Conservation (phyloP, 2,329 filamentous ascomycete genomes). For the Alternaria hordeiaustralica region DNA sequence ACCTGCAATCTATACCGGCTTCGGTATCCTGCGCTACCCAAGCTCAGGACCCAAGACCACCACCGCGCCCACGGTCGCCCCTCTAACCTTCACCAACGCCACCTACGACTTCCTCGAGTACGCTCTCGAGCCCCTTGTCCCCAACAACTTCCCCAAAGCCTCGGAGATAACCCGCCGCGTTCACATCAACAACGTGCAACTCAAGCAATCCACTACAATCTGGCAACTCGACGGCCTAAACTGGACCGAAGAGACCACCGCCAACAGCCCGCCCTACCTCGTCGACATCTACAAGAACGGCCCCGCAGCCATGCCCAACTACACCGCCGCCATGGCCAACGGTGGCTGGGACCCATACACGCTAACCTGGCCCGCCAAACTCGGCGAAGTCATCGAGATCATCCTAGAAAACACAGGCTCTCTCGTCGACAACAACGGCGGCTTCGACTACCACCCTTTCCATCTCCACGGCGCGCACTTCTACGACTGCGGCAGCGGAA, state of each 20-base stretch:
- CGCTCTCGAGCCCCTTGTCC: conserved; percentile 41
- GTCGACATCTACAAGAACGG: conserved; percentile 61
- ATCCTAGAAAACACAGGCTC: conserved; percentile 53
- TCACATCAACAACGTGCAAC: conserved; percentile 36
- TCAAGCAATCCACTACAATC: conserved; percentile 21
- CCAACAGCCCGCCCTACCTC: conserved; percentile 54
- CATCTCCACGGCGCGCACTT: conserved; percentile 63
- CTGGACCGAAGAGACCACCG: conserved; percentile 21
- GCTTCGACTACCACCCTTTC: conserved; percentile 56
- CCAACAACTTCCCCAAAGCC: conserved; percentile 42
- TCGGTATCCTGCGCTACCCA: conserved; percentile 55
- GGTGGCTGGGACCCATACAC: conserved; percentile 62
- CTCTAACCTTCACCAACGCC: conserved; percentile 40
- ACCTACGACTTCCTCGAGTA: conserved; percentile 50
- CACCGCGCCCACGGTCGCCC: conserved; percentile 23
- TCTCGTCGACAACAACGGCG: conserved; percentile 24
- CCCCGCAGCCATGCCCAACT: conserved; percentile 57
- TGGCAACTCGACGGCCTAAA: conserved; percentile 35
- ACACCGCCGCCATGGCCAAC: conserved; percentile 58
- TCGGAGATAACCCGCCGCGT: conserved; percentile 45
- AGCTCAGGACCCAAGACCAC: conserved; percentile 5
- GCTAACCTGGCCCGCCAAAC: conserved; percentile 58
- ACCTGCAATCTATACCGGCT: conserved; percentile 54
- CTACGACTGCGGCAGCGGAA: conserved; percentile 62
- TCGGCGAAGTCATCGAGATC: conserved; percentile 65